A percentile compares a stretch with the other conserved stretches of the same genome.
phyloP scores from a whole-genome alignment of 2,329 filamentous ascomycete species.

The Cylindrodendrum hubeiense region DNA sequence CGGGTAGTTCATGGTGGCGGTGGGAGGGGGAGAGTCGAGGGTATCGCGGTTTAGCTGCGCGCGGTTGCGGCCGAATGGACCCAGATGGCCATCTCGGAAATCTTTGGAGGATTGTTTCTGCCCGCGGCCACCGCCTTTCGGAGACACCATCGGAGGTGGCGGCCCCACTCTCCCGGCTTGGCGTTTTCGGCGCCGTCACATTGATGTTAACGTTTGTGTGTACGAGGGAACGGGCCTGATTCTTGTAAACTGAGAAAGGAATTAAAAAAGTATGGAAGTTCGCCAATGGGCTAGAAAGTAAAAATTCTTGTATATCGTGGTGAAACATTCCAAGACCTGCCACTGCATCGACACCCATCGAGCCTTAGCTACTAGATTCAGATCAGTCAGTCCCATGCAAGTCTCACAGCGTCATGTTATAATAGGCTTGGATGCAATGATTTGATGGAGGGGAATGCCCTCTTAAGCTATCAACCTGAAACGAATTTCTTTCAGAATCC shows the following conservation, averaged over 20 bases:
- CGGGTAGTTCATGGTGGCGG: slow-evolving; percentile 54
- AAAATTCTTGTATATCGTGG: no score
- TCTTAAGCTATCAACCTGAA: background rate
- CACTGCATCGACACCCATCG: no score
- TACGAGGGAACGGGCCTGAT: background rate
- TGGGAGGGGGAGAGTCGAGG: slow-evolving; percentile 20
- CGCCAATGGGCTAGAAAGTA: no score
- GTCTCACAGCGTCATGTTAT: no score
- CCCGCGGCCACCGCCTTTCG: slow-evolving; percentile 52
- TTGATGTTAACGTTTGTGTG: background rate
- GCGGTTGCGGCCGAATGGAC: slow-evolving; percentile 28
- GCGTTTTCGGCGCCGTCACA: slow-evolving; percentile 4
- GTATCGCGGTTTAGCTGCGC: slow-evolving; percentile 32
- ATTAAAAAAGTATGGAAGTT: no score
- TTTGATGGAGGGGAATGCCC: background rate
- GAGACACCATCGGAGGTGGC: slow-evolving; percentile 25
- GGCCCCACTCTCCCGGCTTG: slow-evolving; percentile 41
- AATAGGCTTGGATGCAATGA: background rate
- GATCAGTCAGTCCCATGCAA: no score
- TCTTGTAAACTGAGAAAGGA: background rate
- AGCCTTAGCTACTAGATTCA: no score
- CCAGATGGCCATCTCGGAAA: slow-evolving; percentile 32
- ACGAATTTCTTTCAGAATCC: background rate
- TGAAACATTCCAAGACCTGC: no score
- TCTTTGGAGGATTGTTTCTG: slow-evolving; percentile 55